Conservation (phyloP, 176 grass and related monocot genomes). For the Dendrocalamus sinicus region DNA sequence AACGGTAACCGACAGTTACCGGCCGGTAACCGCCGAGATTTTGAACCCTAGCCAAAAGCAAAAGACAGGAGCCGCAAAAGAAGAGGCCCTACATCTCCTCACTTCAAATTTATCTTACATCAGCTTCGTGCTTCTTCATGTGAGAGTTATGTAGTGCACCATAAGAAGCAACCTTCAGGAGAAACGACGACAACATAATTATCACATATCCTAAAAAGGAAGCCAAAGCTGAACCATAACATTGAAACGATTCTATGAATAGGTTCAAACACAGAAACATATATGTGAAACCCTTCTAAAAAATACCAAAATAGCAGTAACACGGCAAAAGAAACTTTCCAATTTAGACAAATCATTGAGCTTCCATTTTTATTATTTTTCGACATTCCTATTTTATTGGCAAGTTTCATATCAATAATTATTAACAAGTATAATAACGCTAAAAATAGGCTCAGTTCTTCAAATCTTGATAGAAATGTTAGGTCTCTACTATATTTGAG, state of each 20-base stretch:
- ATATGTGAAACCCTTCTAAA: neutral
- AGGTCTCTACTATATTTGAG: neutral
- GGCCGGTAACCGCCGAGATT: no score
- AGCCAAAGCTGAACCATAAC: neutral
- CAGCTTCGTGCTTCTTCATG: slow-evolving; percentile 49
- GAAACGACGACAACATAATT: neutral
- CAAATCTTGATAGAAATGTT: neutral
- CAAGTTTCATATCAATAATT: neutral
- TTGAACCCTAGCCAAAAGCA: no score
- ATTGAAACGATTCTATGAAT: neutral
- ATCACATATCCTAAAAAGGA: neutral
- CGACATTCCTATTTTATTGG: neutral
- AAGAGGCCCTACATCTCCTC: neutral
- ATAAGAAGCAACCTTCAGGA: slow-evolving; percentile 46
- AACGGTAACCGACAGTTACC: no score
- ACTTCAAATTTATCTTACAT: slow-evolving; percentile 18
- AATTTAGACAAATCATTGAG: neutral
- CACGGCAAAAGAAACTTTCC: neutral
- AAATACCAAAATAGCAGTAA: neutral
- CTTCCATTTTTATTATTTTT: neutral
- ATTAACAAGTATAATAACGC: neutral
- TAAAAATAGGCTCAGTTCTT: neutral
- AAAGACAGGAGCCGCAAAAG: no score
- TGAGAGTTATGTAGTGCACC: slow-evolving; percentile 37
- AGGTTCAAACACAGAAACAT: neutral